Conservation (phyloP, 2,329 filamentous ascomycete species). For the Fusarium coicis region DNA sequence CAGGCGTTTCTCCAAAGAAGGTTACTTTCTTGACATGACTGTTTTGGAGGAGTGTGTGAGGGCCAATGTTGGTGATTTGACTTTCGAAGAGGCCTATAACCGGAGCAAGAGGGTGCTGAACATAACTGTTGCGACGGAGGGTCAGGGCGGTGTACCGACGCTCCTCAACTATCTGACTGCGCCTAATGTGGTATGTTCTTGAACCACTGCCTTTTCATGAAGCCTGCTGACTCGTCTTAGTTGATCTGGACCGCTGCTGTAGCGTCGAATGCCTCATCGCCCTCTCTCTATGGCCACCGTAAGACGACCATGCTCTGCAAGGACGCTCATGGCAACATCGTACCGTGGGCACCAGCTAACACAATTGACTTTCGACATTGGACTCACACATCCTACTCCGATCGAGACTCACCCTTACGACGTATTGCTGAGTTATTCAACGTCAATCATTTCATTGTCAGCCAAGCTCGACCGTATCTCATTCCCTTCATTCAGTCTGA, state of each 20-base stretch:
- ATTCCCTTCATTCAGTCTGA: slow-evolving; percentile 86
- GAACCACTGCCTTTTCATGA: neutral
- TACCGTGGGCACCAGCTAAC: slow-evolving; percentile 76
- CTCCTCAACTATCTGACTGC: slow-evolving; percentile 93
- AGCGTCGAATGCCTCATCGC: slow-evolving; percentile 76
- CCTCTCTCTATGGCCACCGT: slow-evolving; percentile 72
- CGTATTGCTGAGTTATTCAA: slow-evolving; percentile 87
- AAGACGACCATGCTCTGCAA: slow-evolving; percentile 79
- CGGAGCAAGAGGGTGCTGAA: slow-evolving; percentile 89
- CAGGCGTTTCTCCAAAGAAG: slow-evolving; percentile 76
- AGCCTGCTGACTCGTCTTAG: slow-evolving; percentile 51
- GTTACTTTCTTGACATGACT: slow-evolving; percentile 84
- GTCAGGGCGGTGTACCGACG: slow-evolving; percentile 80
- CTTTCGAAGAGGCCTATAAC: slow-evolving; percentile 91
- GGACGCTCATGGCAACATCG: slow-evolving; percentile 75
- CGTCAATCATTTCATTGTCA: slow-evolving; percentile 95
- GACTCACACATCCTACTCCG: slow-evolving; percentile 72
- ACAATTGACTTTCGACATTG: slow-evolving; percentile 74
- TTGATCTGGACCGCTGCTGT: slow-evolving; percentile 84
- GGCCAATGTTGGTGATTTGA: slow-evolving; percentile 87
- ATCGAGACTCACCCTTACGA: slow-evolving; percentile 72
- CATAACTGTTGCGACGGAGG: slow-evolving; percentile 85
- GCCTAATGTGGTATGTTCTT: slow-evolving; percentile 81
- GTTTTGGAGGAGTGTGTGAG: slow-evolving; percentile 86
- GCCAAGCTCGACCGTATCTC: slow-evolving; percentile 89